phyloP scores from a whole-genome alignment of 495 filamentous ascomycete species.

The Penicillium tannophilum region DNA sequence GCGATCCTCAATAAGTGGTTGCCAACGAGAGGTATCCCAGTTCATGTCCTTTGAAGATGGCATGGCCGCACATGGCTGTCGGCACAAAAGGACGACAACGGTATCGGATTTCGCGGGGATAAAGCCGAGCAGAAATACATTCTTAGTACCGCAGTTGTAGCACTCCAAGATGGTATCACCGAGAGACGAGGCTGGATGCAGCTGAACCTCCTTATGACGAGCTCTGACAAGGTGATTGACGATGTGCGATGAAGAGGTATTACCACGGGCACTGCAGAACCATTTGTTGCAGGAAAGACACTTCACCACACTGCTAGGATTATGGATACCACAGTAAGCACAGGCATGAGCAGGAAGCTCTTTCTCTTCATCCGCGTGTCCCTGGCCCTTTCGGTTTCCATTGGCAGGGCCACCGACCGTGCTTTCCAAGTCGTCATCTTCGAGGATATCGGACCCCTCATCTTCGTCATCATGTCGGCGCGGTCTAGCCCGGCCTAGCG shows the following conservation, averaged over 20 bases:
- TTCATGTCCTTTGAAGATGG: conserved; percentile 99
- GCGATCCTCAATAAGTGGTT: conserved; percentile 95
- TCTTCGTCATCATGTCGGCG: conserved; percentile 83
- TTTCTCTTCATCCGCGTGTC: conserved; percentile 78
- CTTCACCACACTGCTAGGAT: conserved; percentile 91
- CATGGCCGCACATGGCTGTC: conserved; percentile 92
- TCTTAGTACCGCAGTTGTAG: conserved; percentile 99
- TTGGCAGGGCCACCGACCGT: conserved; percentile 82
- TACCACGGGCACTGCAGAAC: conserved; percentile 98
- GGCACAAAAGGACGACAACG: conserved; percentile 94
- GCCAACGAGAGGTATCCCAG: conserved; percentile 98
- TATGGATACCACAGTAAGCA: conserved; percentile 99
- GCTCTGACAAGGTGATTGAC: conserved; percentile 98
- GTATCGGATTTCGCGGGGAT: conserved; percentile 99
- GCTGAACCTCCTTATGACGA: conserved; percentile 96
- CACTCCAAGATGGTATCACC: conserved; percentile 97
- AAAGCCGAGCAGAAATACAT: conserved; percentile 98
- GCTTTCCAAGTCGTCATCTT: conserved; percentile 92
- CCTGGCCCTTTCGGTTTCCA: conserved; percentile 64
- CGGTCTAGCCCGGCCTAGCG: conserved; percentile 62
- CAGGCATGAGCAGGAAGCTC: conserved; percentile 95
- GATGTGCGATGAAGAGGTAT: conserved; percentile 95
- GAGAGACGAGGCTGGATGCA: conserved; percentile 92
- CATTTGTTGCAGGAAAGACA: conserved; percentile 95
- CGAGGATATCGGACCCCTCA: conserved; percentile 78